Percentiles rank a stretch among this genome's conserved stretches.
phyloP scores from a whole-genome alignment of 345 rosid species.

The Bruguiera gymnorhiza region DNA sequence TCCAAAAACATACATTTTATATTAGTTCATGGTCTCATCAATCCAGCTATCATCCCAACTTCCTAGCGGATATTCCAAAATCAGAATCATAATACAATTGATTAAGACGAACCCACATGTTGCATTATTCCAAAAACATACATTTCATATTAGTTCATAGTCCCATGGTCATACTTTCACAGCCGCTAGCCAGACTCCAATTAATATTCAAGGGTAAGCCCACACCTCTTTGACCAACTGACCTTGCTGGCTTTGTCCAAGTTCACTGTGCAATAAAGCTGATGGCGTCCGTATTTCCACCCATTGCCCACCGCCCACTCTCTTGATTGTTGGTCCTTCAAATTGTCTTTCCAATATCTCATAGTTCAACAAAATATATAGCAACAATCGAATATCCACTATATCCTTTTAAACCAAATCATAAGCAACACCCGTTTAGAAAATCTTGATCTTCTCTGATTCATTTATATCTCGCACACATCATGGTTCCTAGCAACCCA shows the following conservation, averaged over 20 bases:
- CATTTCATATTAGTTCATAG: too few relatives aligned
- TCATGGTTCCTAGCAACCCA: conserved; percentile 5
- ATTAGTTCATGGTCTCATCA: too few relatives aligned
- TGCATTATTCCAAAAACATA: not conserved
- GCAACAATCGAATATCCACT: too few relatives aligned
- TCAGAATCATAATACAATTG: not conserved
- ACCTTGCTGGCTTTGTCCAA: not conserved
- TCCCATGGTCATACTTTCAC: not conserved
- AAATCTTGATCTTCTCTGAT: not conserved
- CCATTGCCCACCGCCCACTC: not conserved
- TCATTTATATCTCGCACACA: not conserved
- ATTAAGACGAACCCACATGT: not conserved
- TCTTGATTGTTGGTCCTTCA: not conserved
- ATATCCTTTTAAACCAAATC: too few relatives aligned
- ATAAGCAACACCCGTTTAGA: too few relatives aligned
- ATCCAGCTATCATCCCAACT: not conserved
- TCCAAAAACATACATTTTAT: not conserved
- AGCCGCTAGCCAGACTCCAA: not conserved
- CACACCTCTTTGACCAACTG: not conserved
- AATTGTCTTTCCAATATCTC: not conserved
- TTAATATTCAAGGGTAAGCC: not conserved
- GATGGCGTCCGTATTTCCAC: not conserved
- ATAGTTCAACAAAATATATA: too few relatives aligned
- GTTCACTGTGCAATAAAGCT: not conserved
- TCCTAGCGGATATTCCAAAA: not conserved